These are phyloP conservation scores for Hyphochytrium catenoides DNA, from an alignment of 352 stramenopile species.

Conservation along the genomic window DNA sequence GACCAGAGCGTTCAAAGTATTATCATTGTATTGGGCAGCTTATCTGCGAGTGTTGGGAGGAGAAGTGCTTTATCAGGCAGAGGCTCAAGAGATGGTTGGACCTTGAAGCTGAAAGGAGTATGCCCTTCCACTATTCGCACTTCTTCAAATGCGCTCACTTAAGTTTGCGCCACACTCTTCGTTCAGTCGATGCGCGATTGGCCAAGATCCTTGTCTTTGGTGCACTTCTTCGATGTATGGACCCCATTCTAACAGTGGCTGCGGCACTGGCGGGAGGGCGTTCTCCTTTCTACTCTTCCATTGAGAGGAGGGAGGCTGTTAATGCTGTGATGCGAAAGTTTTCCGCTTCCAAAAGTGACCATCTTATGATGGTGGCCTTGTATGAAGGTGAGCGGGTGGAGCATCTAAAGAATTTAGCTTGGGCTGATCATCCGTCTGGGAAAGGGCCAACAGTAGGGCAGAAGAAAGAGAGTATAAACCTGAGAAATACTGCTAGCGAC, in stretches of 20 bases:
- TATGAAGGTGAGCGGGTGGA: slow-evolving; percentile 27
- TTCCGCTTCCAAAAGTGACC: slow-evolving; percentile 26
- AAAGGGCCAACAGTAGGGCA: slow-evolving; percentile 6
- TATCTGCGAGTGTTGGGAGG: too few species aligned
- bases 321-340: slow-evolving; percentile 35
- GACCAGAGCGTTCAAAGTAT: too few species aligned
- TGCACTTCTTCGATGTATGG: slow-evolving; percentile 52
- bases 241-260: slow-evolving; percentile 56
- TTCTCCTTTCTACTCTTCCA: slow-evolving; percentile 32
- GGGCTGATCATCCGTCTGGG: slow-evolving; percentile 17
- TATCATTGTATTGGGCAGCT: too few species aligned
- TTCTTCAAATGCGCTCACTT: slow-evolving; percentile 3
- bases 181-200: slow-evolving; percentile 52
- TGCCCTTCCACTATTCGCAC: neutral
- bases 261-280: slow-evolving; percentile 26
- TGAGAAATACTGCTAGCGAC: too few species aligned
- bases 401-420: slow-evolving; percentile 24
- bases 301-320: slow-evolving; percentile 40
- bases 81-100: too few species aligned
- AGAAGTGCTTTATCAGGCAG: too few species aligned
- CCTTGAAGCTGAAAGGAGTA: too few species aligned
- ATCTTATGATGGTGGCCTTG: slow-evolving; percentile 37
- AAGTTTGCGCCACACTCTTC: too few species aligned
- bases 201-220: slow-evolving; percentile 63
- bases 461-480: slow-evolving; percentile 4